Base-by-base conservation (phyloP, 1,284 basidiomycete species). In the Cutaneotrichosporon cavernicola region DNA sequence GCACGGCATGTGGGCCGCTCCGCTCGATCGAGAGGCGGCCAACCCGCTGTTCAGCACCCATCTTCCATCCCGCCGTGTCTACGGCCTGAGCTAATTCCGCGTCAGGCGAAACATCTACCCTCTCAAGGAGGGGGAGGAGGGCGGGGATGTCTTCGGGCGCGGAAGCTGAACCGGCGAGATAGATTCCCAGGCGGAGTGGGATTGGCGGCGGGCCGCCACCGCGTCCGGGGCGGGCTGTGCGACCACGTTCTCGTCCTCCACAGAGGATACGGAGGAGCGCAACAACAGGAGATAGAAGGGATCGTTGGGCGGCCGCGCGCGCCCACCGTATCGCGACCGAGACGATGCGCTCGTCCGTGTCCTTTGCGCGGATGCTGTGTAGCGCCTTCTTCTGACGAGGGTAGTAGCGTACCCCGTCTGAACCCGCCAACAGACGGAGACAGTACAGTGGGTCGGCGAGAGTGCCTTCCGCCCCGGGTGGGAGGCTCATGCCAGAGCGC, bases 91-190 rank as follows among this genome's bases (percentile, higher is more conserved):
- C 21, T 34, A 40, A 18, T 8, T 40, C 36, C 4, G 22, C 21
- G 55, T 56, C 55, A 6, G 21, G 36, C 38, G 22, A 2, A 11
- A 56, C 38, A 7, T n/a, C 38, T 2, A 65, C 32, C 18, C n/a
- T 34, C 26, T 38, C 34, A 0, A 65, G 60, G 8, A 50, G 16
- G 5, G 64, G 51, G 4, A 62, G 57, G 43, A 65, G 8, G 1
- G 14, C 18, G 13, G 18, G 13, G 7, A 65, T 26, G 46, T 65
- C 64, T 32, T 65, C 64, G n/a, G 63, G 55, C 10, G 56, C 47
- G 18, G 36, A 47, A 14, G 60, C 63, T 4, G 55, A 38, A n/a
- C 59, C 60, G 51, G 56, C 56, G 34, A 61, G 34, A 22, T 55
- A 65, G 18, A 53, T 18, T 4, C 43, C 60, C 4, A 36, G 34